A percentile compares a stretch with the other conserved stretches of the same genome.
phyloP scores from a whole-genome alignment of 164 flowering plant species.

The Hamamelis virginiana region DNA sequence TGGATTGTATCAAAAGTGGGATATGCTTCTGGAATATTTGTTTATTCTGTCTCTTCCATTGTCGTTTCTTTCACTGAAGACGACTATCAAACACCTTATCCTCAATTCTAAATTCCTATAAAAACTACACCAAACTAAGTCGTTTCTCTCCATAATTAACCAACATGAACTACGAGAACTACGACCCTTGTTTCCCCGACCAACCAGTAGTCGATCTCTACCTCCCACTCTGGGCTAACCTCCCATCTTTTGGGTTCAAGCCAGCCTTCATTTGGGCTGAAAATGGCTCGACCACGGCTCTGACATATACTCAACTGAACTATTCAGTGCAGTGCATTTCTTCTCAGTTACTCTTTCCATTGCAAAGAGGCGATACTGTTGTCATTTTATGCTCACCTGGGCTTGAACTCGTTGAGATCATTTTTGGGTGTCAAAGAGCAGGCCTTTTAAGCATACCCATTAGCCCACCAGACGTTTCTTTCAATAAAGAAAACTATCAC shows the following conservation, averaged over 20 bases:
- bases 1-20: conserved; percentile 2
- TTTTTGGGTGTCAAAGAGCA: conserved; percentile 76
- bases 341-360: conserved; percentile 25
- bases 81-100: not conserved
- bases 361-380: conserved; percentile 54
- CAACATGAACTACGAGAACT: conserved; percentile 50
- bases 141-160: not conserved
- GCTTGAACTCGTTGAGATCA: conserved; percentile 55
- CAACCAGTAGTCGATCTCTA: conserved; percentile 73
- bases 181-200: conserved; percentile 73
- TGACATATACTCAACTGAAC: conserved; percentile 54
- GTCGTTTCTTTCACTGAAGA: not conserved
- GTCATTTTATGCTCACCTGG: conserved; percentile 65
- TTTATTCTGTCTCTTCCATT: not conserved
- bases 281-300: conserved; percentile 28
- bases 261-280: conserved; percentile 70
- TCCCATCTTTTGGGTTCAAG: conserved; percentile 48
- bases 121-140: not conserved
- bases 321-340: conserved; percentile 42
- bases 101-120: not conserved
- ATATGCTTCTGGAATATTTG: conserved; percentile 12
- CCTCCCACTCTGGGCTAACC: conserved; percentile 63
- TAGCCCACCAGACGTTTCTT: conserved; percentile 44
- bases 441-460: conserved; percentile 57
- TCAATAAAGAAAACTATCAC: conserved; percentile 26